A percentile compares a stretch with the other conserved stretches of the same genome.
These are phyloP conservation scores for Ogataea populi-albae DNA, from an alignment of 805 yeast genomes.

Conservation along the genomic window DNA sequence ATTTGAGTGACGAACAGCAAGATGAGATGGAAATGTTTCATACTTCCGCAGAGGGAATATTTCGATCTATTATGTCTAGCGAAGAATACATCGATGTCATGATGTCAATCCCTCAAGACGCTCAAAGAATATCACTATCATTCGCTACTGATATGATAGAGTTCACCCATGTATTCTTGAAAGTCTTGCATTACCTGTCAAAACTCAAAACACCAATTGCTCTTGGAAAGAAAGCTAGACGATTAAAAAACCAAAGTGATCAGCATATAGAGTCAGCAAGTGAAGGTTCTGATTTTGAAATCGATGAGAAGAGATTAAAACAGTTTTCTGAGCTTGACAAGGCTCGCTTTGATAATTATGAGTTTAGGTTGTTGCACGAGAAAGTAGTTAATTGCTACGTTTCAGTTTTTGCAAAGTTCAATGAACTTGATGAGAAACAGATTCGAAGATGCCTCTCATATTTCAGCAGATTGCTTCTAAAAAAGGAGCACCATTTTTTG, in stretches of 20 bases:
- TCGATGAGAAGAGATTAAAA: slow-evolving; percentile 14
- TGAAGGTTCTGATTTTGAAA: slow-evolving; percentile 23
- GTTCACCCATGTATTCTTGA: slow-evolving; percentile 60
- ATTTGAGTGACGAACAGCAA: slow-evolving; percentile 41
- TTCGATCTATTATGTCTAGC: slow-evolving; percentile 65
- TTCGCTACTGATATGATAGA: slow-evolving; percentile 62
- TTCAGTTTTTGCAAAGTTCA: slow-evolving; percentile 54
- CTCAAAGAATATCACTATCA: slow-evolving; percentile 59
- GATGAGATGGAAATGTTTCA: slow-evolving; percentile 37
- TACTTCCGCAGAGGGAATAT: slow-evolving; percentile 36
- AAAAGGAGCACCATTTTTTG: slow-evolving; percentile 52
- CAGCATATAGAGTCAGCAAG: slow-evolving; percentile 28
- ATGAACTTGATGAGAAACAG: slow-evolving; percentile 58
- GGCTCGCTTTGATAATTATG: slow-evolving; percentile 31
- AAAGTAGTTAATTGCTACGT: slow-evolving; percentile 64
- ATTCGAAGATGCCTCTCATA: slow-evolving; percentile 64
- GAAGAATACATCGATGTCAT: slow-evolving; percentile 56
- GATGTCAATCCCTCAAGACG: slow-evolving; percentile 57
- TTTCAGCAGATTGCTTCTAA: slow-evolving; percentile 67
- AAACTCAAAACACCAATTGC: slow-evolving; percentile 42
- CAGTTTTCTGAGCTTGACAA: slow-evolving; percentile 19
- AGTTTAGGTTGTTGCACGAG: slow-evolving; percentile 50
- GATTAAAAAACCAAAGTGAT: slow-evolving; percentile 14
- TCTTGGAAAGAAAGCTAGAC: slow-evolving; percentile 17
- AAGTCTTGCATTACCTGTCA: slow-evolving; percentile 64